These are phyloP conservation scores for Pyrenochaeta sp. DNA, from an alignment of 2,329 filamentous ascomycete species.

Conservation along the genomic window DNA sequence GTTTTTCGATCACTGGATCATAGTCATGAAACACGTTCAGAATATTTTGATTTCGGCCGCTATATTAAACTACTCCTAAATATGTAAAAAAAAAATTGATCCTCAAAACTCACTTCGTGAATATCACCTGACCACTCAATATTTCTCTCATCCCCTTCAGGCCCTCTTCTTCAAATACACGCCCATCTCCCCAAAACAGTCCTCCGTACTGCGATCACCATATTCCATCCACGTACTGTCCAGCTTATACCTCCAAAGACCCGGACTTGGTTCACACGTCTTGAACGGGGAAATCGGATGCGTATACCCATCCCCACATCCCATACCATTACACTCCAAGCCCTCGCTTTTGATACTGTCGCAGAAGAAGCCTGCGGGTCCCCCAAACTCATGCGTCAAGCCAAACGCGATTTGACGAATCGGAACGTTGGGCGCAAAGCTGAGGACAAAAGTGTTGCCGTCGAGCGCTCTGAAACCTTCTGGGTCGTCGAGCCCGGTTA, in stretches of 20 bases:
- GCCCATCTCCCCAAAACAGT: neutral
- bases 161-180: conserved; percentile 1
- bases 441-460: conserved; percentile 8
- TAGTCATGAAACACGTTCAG: too few relatives aligned
- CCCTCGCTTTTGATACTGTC: neutral
- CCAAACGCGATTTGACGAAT: conserved; percentile 3
- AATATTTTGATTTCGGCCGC: too few relatives aligned
- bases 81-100: too few relatives aligned
- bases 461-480: conserved; percentile 9
- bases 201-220: neutral
- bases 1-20: too few relatives aligned
- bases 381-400: conserved; percentile 4
- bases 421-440: conserved; percentile 1
- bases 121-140: too few relatives aligned
- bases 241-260: conserved; percentile 1
- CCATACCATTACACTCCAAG: neutral
- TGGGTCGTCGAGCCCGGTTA: conserved; percentile 2
- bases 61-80: too few relatives aligned
- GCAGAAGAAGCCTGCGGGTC: conserved; percentile 6
- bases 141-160: neutral
- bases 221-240: conserved; percentile 1
- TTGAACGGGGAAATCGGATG: neutral
- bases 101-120: too few relatives aligned
- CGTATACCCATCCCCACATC: neutral
- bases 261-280: conserved; percentile 1